Base-by-base conservation (phyloP, 495 filamentous ascomycete genomes). In the Talaromyces stipitatus region DNA sequence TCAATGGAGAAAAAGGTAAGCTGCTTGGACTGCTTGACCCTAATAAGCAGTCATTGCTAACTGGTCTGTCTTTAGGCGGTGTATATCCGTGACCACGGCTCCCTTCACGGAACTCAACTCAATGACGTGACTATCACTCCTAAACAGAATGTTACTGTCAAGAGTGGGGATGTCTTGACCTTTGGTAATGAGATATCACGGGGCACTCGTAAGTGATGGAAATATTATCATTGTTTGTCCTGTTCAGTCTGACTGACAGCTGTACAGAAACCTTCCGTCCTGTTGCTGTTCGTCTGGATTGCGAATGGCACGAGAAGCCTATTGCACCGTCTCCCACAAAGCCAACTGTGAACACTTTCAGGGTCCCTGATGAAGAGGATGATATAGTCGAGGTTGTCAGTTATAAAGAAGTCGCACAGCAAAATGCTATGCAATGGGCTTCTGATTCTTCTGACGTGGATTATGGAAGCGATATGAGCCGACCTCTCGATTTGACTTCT, bases 31-130 rank as follows among this genome's bases (percentile, higher is more conserved):
- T 23, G 12, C 22, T 20, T 28, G 16, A 12, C 50, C 28, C 32
- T 30, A 23, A 26, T 29, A 2, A 10, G 11, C 24, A n/a, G 18
- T 28, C 16, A 20, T 28, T 51, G 18, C 48, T 51, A 7, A 51
- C 4, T 30, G 3, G 4, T 22, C 10, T 26, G 11, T 9, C n/a
- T 0, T 1, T 50, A 77, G 72, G 56, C 60, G 50, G 63, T 81
- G 32, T 72, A 71, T 18, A 69, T 83, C 48, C 56, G 66, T 54
- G 82, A 85, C 56, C 66, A 62, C 38, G 75, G 71, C n/a, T 84
- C 82, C 11, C 82, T 82, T 60, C 82, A 85, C 60, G 82, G 82
- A 7, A 85, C 82, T 5, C 81, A 63, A 55, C 33, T 85, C 28
- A 76, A 80, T 33, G 69, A 69, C n/a, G 54, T 61, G 18, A 75